A percentile compares a stretch with the other conserved stretches of the same genome.
These are phyloP conservation scores for Stachybotrys chartarum DNA, from an alignment of 2,329 filamentous ascomycete species.

Conservation along the genomic window DNA sequence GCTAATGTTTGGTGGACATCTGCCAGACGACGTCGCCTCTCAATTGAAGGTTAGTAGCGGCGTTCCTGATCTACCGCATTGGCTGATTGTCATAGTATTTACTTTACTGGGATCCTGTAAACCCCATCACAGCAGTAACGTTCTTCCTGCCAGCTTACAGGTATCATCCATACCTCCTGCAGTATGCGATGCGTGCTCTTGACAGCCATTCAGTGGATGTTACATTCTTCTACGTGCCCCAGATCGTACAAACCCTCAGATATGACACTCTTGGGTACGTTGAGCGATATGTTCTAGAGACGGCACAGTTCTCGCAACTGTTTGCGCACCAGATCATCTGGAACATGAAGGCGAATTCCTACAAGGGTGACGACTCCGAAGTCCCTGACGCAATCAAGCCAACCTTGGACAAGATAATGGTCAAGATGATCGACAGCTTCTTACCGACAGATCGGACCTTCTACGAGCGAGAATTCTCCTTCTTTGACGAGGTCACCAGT, in stretches of 20 bases:
- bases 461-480: constrained; percentile 92
- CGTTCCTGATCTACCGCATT: neutral
- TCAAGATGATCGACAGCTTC: constrained; percentile 76
- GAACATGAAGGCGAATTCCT: constrained; percentile 99
- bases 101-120: constrained; percentile 86
- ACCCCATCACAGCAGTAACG: constrained; percentile 86
- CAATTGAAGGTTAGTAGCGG: constrained; percentile 65
- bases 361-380: constrained; percentile 90
- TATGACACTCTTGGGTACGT: constrained; percentile 94
- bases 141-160: constrained; percentile 88
- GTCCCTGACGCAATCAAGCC: constrained; percentile 91
- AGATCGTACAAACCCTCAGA: constrained; percentile 91
- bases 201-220: constrained; percentile 95
- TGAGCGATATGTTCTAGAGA: constrained; percentile 93
- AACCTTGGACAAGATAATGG: constrained; percentile 84
- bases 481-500: constrained; percentile 93
- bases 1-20: constrained; percentile 66
- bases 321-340: constrained; percentile 99
- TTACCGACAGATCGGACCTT: constrained; percentile 72
- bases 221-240: constrained; percentile 97
- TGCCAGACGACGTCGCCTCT: constrained; percentile 68
- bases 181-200: constrained; percentile 92
- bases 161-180: constrained; percentile 86
- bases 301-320: constrained; percentile 92
- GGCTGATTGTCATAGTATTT: constrained; percentile 55